Conservation (phyloP, 441 rosid species). For the Corymbia citriodora region DNA sequence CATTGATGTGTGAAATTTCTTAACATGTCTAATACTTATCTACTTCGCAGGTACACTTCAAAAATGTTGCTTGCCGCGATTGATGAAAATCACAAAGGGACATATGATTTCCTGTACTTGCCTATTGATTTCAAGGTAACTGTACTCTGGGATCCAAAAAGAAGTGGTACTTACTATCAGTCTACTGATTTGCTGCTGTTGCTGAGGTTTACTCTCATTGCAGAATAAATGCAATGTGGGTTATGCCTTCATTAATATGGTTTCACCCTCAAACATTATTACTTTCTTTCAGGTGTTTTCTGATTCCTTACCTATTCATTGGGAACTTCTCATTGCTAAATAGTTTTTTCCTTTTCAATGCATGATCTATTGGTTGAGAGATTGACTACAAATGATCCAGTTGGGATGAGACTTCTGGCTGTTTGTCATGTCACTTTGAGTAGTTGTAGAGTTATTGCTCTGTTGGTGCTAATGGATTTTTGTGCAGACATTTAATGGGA, state of each 20-base stretch:
- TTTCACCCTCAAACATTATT: conserved; percentile 69
- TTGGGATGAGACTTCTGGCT: not conserved
- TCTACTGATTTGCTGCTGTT: conserved; percentile 3
- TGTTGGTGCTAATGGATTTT: not conserved
- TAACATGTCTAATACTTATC: conserved; percentile 7
- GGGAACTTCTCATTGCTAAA: not conserved
- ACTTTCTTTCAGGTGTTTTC: conserved; percentile 61
- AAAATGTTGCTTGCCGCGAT: conserved; percentile 87
- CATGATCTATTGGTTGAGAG: not conserved
- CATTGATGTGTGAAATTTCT: not conserved
- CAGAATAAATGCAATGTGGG: conserved; percentile 94
- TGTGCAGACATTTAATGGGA: conserved; percentile 71
- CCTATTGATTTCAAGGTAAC: conserved; percentile 79
- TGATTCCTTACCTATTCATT: conserved; percentile 1
- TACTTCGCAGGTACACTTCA: conserved; percentile 55
- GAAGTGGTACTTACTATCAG: not conserved
- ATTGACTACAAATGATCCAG: not conserved
- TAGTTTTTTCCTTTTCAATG: not conserved
- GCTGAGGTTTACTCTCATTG: conserved; percentile 11
- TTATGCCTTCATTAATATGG: conserved; percentile 81
- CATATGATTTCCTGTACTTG: conserved; percentile 75
- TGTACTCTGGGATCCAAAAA: conserved; percentile 3
- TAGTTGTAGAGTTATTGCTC: not conserved
- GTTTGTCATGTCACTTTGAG: not conserved
- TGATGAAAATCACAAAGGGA: conserved; percentile 61